phyloP scores from a whole-genome alignment of 2,329 filamentous ascomycete species.

The Drechslerella coelobrocha region DNA sequence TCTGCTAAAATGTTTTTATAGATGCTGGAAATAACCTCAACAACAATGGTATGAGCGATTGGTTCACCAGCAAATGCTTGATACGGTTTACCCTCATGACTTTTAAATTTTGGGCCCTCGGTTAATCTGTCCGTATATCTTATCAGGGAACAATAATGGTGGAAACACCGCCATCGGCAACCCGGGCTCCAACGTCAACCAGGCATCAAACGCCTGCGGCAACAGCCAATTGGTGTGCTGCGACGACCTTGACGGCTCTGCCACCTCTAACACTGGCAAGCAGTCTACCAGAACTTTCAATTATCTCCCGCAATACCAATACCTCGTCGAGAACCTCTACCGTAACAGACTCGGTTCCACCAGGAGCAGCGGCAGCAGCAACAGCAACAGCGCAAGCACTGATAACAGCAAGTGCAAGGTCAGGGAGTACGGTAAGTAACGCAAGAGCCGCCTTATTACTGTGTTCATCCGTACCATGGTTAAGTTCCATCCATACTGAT shows the following conservation, averaged over 20 bases:
- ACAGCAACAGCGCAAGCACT: constrained; percentile 24
- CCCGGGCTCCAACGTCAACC: constrained; percentile 16
- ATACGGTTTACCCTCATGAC: too few species aligned
- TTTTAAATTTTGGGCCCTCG: background rate
- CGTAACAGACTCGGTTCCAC: constrained; percentile 17
- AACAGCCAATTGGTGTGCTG: constrained; percentile 48
- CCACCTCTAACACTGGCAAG: constrained; percentile 27
- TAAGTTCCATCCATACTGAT: too few species aligned
- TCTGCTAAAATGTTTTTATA: background rate
- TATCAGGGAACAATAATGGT: constrained; percentile 31
- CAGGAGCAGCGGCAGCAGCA: constrained; percentile 32
- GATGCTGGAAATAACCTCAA: constrained; percentile 28
- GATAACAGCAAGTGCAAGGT: constrained; percentile 32
- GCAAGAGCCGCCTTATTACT: background rate
- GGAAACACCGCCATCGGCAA: constrained; percentile 36
- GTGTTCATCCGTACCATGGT: background rate
- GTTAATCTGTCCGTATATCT: background rate
- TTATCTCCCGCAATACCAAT: constrained; percentile 29
- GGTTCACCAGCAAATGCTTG: background rate
- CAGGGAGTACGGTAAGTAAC: constrained; percentile 13
- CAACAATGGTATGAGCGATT: constrained; percentile 38
- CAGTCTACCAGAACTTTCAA: constrained; percentile 12
- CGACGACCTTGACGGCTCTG: constrained; percentile 22
- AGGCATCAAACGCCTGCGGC: constrained; percentile 36
- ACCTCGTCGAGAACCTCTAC: constrained; percentile 19